Percentiles rank a stretch among this genome's conserved stretches.
These are phyloP conservation scores for Pichia sp. DNA, from an alignment of 1,139 yeast genomes.

Conservation along the genomic window DNA sequence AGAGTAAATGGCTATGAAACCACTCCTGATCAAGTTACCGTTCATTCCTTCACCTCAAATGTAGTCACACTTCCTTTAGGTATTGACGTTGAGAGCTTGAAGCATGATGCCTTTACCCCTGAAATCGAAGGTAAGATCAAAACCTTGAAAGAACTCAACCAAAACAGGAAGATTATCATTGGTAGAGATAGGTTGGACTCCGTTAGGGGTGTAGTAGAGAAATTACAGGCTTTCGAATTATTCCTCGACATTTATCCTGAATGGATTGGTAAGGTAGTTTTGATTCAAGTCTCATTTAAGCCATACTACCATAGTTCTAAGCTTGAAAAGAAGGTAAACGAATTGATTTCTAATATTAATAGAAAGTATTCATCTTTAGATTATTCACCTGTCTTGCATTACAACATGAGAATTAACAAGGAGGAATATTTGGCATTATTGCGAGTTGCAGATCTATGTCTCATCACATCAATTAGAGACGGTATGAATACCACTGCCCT, in stretches of 20 bases:
- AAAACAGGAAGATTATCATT: constrained; percentile 69
- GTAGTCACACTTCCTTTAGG: constrained; percentile 83
- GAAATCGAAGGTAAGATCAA: constrained; percentile 37
- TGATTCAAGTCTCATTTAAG: constrained; percentile 90
- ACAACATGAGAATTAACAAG: constrained; percentile 81
- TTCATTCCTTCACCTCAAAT: constrained; percentile 71
- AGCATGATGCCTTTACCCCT: constrained; percentile 48
- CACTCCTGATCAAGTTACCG: constrained; percentile 55
- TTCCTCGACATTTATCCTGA: constrained; percentile 87
- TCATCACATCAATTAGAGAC: constrained; percentile 87
- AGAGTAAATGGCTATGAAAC: constrained; percentile 72
- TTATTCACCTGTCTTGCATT: constrained; percentile 82
- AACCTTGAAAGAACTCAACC: constrained; percentile 63
- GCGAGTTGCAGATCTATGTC: constrained; percentile 83
- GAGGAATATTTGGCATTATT: constrained; percentile 87
- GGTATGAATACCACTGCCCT: constrained; percentile 95
- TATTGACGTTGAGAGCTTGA: constrained; percentile 64
- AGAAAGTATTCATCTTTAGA: constrained; percentile 77
- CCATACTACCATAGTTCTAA: constrained; percentile 53
- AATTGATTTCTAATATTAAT: constrained; percentile 73
- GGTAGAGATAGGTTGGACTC: constrained; percentile 80
- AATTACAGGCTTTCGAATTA: constrained; percentile 73
- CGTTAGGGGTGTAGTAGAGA: constrained; percentile 80
- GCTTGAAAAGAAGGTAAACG: constrained; percentile 72
- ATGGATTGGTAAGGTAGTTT: constrained; percentile 81